phyloP scores from a whole-genome alignment of 139 green algal genomes.

The Diplosphaera chodatii region DNA sequence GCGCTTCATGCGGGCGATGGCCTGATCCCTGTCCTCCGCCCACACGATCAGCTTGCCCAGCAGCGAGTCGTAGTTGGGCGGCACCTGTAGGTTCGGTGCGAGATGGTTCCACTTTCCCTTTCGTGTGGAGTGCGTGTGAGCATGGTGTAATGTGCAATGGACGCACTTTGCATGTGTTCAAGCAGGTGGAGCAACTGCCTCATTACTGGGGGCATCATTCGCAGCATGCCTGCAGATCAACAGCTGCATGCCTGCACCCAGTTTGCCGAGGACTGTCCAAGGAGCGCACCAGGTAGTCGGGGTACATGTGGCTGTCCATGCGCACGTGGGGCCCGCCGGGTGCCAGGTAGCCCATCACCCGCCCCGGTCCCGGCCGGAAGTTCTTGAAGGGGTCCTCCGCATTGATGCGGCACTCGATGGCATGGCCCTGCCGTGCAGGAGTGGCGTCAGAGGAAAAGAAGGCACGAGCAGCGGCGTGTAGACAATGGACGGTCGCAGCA shows the following conservation, averaged over 20 bases:
- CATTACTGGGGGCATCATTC: too few species aligned
- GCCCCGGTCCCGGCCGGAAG: slow-evolving; percentile 68
- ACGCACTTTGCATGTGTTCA: too few species aligned
- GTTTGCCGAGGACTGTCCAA: too few species aligned
- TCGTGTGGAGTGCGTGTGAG: too few species aligned
- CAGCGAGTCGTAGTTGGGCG: slow-evolving; percentile 94
- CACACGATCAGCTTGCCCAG: slow-evolving; percentile 98
- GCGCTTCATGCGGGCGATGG: slow-evolving; percentile 79
- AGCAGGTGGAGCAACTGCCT: too few species aligned
- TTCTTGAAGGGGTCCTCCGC: slow-evolving; percentile 90
- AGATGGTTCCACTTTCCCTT: too few species aligned
- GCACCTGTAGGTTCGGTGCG: slow-evolving; percentile 63
- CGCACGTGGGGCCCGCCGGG: slow-evolving; percentile 86
- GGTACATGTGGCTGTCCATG: slow-evolving; percentile 96
- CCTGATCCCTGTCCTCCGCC: slow-evolving; percentile 65
- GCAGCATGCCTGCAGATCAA: too few species aligned
- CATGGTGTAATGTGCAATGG: too few species aligned
- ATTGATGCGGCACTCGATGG: slow-evolving; percentile 94
- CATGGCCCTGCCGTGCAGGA: slow-evolving; percentile 79
- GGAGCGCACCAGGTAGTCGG: slow-evolving; percentile 69
- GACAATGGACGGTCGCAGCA: neutral
- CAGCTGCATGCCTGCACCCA: too few species aligned
- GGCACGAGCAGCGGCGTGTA: too few species aligned
- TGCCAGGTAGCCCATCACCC: slow-evolving; percentile 83
- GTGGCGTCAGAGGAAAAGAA: too few species aligned